A percentile compares a stretch with the other conserved stretches of the same genome.
Conservation (phyloP, 2,329 filamentous ascomycete genomes). For the Cercospora sp. region DNA sequence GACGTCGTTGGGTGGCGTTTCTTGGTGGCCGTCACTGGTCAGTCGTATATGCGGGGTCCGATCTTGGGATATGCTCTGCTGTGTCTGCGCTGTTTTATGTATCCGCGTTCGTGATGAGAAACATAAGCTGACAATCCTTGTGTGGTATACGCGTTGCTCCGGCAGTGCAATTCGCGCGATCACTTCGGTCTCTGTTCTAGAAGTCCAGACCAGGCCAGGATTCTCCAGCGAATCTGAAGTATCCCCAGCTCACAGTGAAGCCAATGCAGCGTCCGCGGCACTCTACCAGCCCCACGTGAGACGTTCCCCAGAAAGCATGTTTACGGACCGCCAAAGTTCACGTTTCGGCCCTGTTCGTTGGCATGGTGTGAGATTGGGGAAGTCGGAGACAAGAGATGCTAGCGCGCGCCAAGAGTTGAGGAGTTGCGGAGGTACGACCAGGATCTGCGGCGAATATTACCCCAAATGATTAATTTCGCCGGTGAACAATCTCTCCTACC, state of each 20-base stretch:
- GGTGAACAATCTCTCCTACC: background rate
- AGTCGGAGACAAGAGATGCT: constrained; percentile 1
- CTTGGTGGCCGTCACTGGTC: background rate
- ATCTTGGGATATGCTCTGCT: background rate
- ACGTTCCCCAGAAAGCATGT: constrained; percentile 1
- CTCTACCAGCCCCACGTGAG: background rate
- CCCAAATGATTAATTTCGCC: background rate
- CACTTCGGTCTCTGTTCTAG: background rate
- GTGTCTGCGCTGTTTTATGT: background rate
- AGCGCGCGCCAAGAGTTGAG: background rate
- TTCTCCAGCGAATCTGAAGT: background rate
- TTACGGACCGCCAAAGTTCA: background rate
- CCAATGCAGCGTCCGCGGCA: background rate
- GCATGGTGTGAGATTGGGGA: background rate
- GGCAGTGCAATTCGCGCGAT: background rate
- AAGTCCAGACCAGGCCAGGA: background rate
- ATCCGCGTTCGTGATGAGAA: background rate
- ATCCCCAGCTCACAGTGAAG: background rate
- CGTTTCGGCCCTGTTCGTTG: background rate
- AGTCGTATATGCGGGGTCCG: background rate
- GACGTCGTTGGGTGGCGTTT: background rate
- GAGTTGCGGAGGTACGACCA: background rate
- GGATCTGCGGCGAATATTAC: background rate
- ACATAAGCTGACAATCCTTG: background rate
- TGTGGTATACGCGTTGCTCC: background rate